Evolutionary conservation across 1,284 basidiomycete species (phyloP).

Genomic region (Ceratobasidium sp.): DNA sequence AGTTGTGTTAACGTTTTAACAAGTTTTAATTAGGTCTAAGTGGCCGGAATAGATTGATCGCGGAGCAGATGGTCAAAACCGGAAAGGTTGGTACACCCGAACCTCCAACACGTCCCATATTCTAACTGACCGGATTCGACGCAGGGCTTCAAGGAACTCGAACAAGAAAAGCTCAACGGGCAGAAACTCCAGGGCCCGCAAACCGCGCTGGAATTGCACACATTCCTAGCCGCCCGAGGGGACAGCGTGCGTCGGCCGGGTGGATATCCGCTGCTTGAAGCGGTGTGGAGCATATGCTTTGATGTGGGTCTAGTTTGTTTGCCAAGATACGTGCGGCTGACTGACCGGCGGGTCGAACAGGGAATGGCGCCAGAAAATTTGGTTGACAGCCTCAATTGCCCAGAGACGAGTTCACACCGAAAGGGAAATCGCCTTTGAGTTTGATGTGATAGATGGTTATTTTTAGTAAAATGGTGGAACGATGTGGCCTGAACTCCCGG

Average conservation of each 20-base stretch:
- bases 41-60: conserved; percentile 64
- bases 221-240: conserved; percentile 61
- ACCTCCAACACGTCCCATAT: conserved; percentile 25
- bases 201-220: conserved; percentile 62
- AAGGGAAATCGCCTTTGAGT: background rate
- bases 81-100: conserved; percentile 59
- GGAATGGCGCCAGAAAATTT: conserved; percentile 37
- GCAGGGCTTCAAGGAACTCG: conserved; percentile 62
- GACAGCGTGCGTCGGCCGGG: conserved; percentile 50
- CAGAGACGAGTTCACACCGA: background rate
- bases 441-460: no score
- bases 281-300: conserved; percentile 61
- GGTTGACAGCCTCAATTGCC: conserved; percentile 15
- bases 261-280: conserved; percentile 64
- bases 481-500: background rate
- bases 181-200: conserved; percentile 67
- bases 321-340: background rate
- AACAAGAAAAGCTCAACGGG: conserved; percentile 64
- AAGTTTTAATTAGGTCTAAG: conserved; percentile 56
- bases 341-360: background rate
- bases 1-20: background rate
- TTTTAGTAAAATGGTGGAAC: background rate
- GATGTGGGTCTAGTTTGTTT: conserved; percentile 50
- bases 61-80: conserved; percentile 61
- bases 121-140: conserved; percentile 51